Percentiles rank a stretch among this genome's conserved stretches.
phyloP scores from a whole-genome alignment of 2,329 filamentous ascomycete genomes.

The Neonectria neomacrospora region DNA sequence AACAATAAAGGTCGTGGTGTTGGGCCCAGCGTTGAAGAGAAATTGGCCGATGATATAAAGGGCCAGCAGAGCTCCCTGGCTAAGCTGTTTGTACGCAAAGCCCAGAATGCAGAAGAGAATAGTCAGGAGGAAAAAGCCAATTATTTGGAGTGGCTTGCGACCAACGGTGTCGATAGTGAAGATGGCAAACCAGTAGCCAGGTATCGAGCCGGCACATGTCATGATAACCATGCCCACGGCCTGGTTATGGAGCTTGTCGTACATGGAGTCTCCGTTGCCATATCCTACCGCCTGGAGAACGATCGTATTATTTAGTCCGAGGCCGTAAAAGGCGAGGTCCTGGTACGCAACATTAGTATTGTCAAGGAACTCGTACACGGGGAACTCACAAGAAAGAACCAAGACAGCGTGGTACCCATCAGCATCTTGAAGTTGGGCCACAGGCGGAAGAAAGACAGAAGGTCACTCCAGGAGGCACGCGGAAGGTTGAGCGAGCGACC shows the following conservation, averaged over 20 bases:
- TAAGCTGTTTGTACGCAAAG: constrained; percentile 65
- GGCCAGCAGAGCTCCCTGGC: constrained; percentile 62
- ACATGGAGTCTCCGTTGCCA: constrained; percentile 70
- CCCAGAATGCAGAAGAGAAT: constrained; percentile 71
- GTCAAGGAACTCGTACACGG: background rate
- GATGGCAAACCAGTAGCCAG: constrained; percentile 83
- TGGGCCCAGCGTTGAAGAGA: constrained; percentile 74
- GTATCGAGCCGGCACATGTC: constrained; percentile 79
- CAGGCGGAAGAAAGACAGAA: constrained; percentile 72
- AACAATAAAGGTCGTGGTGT: constrained; percentile 73
- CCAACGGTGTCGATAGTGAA: constrained; percentile 79
- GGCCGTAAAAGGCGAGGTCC: constrained; percentile 75
- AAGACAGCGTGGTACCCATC: constrained; percentile 80
- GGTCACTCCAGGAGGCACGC: constrained; percentile 76
- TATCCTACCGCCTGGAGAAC: constrained; percentile 80
- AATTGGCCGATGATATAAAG: constrained; percentile 74
- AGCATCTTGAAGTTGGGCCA: constrained; percentile 78
- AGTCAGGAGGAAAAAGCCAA: constrained; percentile 70
- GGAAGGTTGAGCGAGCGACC: constrained; percentile 69
- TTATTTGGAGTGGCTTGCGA: constrained; percentile 78
- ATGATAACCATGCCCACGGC: constrained; percentile 82
- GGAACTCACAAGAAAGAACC: constrained; percentile 75
- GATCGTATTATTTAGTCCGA: constrained; percentile 80
- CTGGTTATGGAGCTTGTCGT: constrained; percentile 75
- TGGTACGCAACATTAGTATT: constrained; percentile 43